These are phyloP conservation scores for Lantana camara DNA, from an alignment of 257 asterid genomes.

Conservation along the genomic window DNA sequence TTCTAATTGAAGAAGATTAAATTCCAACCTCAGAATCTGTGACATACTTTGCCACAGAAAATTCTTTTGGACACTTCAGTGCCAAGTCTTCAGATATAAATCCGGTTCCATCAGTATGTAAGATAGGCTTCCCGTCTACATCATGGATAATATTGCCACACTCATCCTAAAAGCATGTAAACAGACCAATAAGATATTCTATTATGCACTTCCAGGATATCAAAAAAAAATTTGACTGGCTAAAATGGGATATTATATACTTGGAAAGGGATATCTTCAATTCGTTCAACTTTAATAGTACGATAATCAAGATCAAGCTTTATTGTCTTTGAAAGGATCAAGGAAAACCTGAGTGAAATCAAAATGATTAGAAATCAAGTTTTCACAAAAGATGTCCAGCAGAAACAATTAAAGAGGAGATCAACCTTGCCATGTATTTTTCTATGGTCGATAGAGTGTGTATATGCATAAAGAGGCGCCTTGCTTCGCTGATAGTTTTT, in stretches of 20 bases:
- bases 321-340: constrained; percentile 72
- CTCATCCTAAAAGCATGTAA: constrained; percentile 48
- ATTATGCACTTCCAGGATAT: constrained; percentile 6
- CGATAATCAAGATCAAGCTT: constrained; percentile 58
- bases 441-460: constrained; percentile 66
- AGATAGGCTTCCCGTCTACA: constrained; percentile 60
- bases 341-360: constrained; percentile 61
- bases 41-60: constrained; percentile 41
- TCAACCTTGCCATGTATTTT: constrained; percentile 87
- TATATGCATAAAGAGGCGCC: constrained; percentile 78
- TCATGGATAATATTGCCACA: constrained; percentile 42
- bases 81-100: constrained; percentile 83
- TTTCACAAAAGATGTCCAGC: not conserved
- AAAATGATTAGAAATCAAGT: constrained; percentile 15
- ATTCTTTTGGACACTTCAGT: constrained; percentile 59
- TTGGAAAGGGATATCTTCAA: constrained; percentile 64
- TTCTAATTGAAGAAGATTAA: not conserved
- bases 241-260: constrained; percentile 41
- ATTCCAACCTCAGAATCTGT: constrained; percentile 51
- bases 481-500: constrained; percentile 50
- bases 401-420: constrained; percentile 20
- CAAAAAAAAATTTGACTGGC: constrained; percentile 1
- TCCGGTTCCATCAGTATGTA: constrained; percentile 93
- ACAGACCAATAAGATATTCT: constrained; percentile 13
- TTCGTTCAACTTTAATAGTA: constrained; percentile 44